These are phyloP conservation scores for Pythium biforme DNA, from an alignment of 352 stramenopile species.

Conservation along the genomic window DNA sequence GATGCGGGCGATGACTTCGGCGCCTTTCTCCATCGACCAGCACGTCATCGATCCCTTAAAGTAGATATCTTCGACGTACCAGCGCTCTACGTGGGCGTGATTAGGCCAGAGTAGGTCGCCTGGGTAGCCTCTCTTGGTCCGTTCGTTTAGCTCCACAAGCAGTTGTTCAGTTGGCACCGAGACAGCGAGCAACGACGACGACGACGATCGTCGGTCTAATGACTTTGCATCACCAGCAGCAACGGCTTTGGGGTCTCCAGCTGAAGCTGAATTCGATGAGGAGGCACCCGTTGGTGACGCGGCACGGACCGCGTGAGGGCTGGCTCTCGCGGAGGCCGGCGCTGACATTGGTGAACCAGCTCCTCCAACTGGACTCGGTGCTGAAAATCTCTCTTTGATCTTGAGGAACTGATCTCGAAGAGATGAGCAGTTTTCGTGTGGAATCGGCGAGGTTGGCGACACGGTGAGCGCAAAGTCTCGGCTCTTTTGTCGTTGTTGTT, in stretches of 20 bases:
- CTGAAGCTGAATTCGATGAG: not conserved
- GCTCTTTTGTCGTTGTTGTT: slow-evolving; percentile 37
- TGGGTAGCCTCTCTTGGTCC: slow-evolving; percentile 22
- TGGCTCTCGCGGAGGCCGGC: slow-evolving; percentile 4
- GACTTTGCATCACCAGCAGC: not conserved
- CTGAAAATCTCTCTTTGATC: slow-evolving; percentile 76
- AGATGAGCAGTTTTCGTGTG: slow-evolving; percentile 67
- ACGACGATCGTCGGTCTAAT: slow-evolving; percentile 5
- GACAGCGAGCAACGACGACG: not conserved
- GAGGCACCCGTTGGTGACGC: not conserved
- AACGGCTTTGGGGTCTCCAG: no score
- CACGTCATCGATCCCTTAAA: slow-evolving; percentile 75
- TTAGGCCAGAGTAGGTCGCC: slow-evolving; percentile 39
- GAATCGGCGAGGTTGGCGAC: slow-evolving; percentile 35
- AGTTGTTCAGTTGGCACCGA: slow-evolving; percentile 22
- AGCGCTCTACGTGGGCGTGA: slow-evolving; percentile 58
- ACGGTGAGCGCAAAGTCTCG: slow-evolving; percentile 60
- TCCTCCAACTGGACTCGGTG: slow-evolving; percentile 28
- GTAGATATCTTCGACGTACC: slow-evolving; percentile 70
- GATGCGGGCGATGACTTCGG: slow-evolving; percentile 59
- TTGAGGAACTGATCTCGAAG: slow-evolving; percentile 80
- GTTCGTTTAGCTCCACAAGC: slow-evolving; percentile 32
- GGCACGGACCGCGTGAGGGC: not conserved
- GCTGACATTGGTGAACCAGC: slow-evolving; percentile 7
- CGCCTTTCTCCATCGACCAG: slow-evolving; percentile 70